phyloP scores from a whole-genome alignment of 1,284 basidiomycete species.

The Takashimella koratensis region DNA sequence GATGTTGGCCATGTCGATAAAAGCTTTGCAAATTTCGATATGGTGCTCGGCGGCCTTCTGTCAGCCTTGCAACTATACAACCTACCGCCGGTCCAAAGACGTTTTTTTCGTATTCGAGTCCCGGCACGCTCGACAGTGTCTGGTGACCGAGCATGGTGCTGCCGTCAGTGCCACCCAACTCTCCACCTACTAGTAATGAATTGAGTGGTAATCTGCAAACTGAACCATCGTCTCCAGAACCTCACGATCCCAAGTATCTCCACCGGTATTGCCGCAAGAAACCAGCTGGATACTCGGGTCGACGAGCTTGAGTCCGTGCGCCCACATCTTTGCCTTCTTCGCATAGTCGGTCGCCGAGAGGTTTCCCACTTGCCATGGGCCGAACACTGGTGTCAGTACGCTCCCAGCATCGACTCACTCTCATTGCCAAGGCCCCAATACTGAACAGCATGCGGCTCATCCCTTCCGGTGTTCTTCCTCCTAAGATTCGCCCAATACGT shows the following conservation, averaged over 20 bases:
- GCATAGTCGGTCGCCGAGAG: conserved; percentile 59
- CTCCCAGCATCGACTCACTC: conserved; percentile 16
- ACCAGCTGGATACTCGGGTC: conserved; percentile 59
- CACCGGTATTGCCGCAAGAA: conserved; percentile 55
- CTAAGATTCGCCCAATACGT: conserved; percentile 56
- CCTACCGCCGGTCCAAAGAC: conserved; percentile 45
- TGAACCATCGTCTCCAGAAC: conserved; percentile 38
- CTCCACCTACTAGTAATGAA: conserved; percentile 29
- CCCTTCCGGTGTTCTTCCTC: conserved; percentile 57
- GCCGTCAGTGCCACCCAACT: background rate
- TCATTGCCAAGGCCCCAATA: conserved; percentile 50
- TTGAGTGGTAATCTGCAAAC: conserved; percentile 41
- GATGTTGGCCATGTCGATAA: conserved; percentile 45
- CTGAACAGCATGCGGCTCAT: conserved; percentile 57
- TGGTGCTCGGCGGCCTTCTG: conserved; percentile 35
- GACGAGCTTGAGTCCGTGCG: conserved; percentile 59
- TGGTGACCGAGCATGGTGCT: conserved; percentile 24
- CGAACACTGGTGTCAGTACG: conserved; percentile 49
- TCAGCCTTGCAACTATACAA: background rate
- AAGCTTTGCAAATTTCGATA: conserved; percentile 43
- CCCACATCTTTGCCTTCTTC: conserved; percentile 60
- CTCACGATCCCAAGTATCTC: conserved; percentile 42
- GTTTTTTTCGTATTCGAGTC: conserved; percentile 44
- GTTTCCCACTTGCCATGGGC: conserved; percentile 63
- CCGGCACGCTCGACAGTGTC: conserved; percentile 4